Base-by-base conservation (phyloP, 2,329 filamentous ascomycete species). In the Nemania serpens region DNA sequence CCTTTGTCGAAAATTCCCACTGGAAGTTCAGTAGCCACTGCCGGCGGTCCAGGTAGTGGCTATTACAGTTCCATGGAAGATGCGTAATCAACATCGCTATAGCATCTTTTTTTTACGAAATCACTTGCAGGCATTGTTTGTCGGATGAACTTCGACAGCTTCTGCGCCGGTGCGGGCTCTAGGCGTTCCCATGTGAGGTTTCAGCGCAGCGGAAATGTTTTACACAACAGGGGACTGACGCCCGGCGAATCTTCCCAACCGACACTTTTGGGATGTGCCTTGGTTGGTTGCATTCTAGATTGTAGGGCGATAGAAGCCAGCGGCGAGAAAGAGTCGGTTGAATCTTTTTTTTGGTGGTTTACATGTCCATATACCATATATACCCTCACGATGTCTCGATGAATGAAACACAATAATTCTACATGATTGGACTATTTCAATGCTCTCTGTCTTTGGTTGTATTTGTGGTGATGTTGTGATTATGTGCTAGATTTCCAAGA, bases 1-100 rank as follows among this genome's bases (percentile, higher is more conserved):
- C 89, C 82, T 64, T 81, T 94, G 64, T 91, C 95, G 69, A 94
- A 91, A 43, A 90, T 88, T 84, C 91, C 94, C 78, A 96, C 95
- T 64, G 91, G 91, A 64, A 96, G 96, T 79, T 91, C 91, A 1
- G 73, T 88, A 25, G 87, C 89, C 20, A 90, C 93, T 70, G 88
- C 90, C 20, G 85, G 85, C 70, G 88, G 86, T 39, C 89, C 92
- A 76, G 84, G 85, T 11, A 80, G 82, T 42, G 92, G 91, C 67
- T 89, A 89, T n/a, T 86, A 89, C 61, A 87, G 82, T 73, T 91
- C 91, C 73, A 83, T 90, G 59, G 92, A 90, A 84, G 94, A 76
- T 90, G 93, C 77, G 0, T 71, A 36, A 66, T 55, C 11, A 6
- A 12, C 25, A n/a, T 17, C 9, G 12, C 18, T n/a, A 4, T 3